Base-by-base conservation (phyloP, 2,329 filamentous ascomycete species). In the Paraphaeosphaeria minitans region DNA sequence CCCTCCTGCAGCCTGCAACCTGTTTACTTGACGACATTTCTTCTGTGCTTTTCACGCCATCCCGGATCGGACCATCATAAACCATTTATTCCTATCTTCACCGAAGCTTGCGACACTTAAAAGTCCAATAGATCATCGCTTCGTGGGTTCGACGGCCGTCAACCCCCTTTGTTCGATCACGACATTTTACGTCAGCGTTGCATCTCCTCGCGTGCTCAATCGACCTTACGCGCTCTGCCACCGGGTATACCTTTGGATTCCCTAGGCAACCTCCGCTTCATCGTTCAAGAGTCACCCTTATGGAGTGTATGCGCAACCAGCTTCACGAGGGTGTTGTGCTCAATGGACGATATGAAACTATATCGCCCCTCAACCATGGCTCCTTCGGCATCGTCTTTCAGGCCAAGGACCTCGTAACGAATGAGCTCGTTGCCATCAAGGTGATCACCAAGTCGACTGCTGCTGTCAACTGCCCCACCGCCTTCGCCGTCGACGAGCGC, bases 321-420 rank as follows among this genome's bases (percentile, higher is more conserved):
- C 95, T 97, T 80, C 82, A 87, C 74, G 83, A 87, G 78, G 92
- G 90, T 78, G 86, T 90, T 79, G 81, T 96, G 75, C 88, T 97
- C 75, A 88, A 91, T 76, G 93, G 92, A 77, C 93, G 95, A 67
- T 99, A 95, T 78, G 84, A 91, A 80, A 96, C 93, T 57, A 85
- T 97, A 73, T 91, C 93, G 67, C 93, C 95, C 58, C 90, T 99
- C 81, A 99, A 99, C 77, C 93, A 97, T 85, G 95, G 95, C 69
- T 98, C 95, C 56, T 99, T 98, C 75, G 95, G 95, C 75, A 96
- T 98, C 92, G 95, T 99, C 71, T 97, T 97, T 80, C 89, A 93
- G 80, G 95, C 94, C 60, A 89, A 85, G 76, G 93, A 99, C 77
- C 83, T 88, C 65, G 76, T 83, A 64, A 96, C 91, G 60, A 86